Evolutionary conservation across 2,329 filamentous ascomycete species (phyloP).

Genomic region (Aspergillus calidoustus): DNA sequence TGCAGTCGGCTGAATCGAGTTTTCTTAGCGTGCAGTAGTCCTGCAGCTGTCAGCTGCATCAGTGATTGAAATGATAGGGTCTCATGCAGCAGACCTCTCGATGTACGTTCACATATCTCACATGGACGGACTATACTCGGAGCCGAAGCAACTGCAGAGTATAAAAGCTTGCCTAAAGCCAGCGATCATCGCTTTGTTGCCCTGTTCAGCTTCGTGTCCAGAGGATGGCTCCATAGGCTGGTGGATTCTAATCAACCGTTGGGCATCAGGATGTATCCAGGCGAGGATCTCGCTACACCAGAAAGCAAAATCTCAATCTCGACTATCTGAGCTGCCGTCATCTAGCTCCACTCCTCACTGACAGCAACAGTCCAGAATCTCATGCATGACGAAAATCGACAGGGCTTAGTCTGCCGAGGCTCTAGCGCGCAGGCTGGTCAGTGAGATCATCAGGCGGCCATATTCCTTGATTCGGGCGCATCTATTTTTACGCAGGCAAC

Average conservation of each 20-base stretch:
- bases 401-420: slow-evolving; percentile 12
- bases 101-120: neutral
- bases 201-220: neutral
- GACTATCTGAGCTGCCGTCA: neutral
- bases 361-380: neutral
- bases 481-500: slow-evolving; percentile 15
- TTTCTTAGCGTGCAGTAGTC: neutral
- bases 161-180: neutral
- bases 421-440: neutral
- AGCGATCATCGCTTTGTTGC: neutral
- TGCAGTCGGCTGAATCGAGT: neutral
- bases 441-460: slow-evolving; percentile 12
- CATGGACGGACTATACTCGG: neutral
- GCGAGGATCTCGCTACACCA: neutral
- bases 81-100: neutral
- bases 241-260: neutral
- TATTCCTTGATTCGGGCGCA: slow-evolving; percentile 7
- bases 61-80: neutral
- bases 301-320: neutral
- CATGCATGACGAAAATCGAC: neutral
- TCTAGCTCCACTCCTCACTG: neutral
- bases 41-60: neutral
- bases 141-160: neutral
- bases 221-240: neutral
- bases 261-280: neutral